Conservation (phyloP, 257 asterid genomes). For the Gentiana straminea region DNA sequence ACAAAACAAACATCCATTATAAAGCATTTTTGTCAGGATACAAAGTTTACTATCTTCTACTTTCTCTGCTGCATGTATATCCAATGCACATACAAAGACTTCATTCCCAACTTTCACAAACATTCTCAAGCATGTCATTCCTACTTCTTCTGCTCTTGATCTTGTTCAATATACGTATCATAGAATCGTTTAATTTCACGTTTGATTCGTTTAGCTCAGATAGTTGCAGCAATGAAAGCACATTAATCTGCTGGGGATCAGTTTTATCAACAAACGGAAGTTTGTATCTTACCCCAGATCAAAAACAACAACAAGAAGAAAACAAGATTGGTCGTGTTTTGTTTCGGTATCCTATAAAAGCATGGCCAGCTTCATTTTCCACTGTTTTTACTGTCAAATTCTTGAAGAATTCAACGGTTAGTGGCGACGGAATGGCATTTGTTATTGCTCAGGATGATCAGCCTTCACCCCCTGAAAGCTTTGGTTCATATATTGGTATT, state of each 20-base stretch:
- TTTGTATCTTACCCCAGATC: conserved; percentile 32
- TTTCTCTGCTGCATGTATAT: too few relatives aligned
- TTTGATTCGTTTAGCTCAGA: conserved; percentile 36
- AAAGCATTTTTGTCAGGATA: too few relatives aligned
- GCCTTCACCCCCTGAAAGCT: conserved; percentile 54
- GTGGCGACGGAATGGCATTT: conserved; percentile 64
- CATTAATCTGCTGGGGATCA: conserved; percentile 49
- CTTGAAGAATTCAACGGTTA: conserved; percentile 26
- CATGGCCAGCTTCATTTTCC: conserved; percentile 56
- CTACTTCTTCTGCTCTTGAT: conserved; percentile 10
- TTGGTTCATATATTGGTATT: conserved; percentile 53
- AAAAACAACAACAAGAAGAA: conserved; percentile 5
- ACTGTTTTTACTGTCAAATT: conserved; percentile 40
- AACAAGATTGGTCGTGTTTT: conserved; percentile 37
- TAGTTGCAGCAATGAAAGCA: conserved; percentile 23
- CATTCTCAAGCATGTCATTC: conserved; percentile 20
- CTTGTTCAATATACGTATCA: conserved; percentile 24
- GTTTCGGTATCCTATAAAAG: conserved; percentile 30
- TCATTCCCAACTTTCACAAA: not conserved
- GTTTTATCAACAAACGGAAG: conserved; percentile 34
- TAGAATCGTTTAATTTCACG: conserved; percentile 36
- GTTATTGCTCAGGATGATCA: conserved; percentile 39
- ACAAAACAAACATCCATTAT: too few relatives aligned
- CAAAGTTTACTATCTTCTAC: too few relatives aligned
- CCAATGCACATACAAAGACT: not conserved